Conservation (phyloP, 1,284 basidiomycete genomes). For the Earliella scabrosa region DNA sequence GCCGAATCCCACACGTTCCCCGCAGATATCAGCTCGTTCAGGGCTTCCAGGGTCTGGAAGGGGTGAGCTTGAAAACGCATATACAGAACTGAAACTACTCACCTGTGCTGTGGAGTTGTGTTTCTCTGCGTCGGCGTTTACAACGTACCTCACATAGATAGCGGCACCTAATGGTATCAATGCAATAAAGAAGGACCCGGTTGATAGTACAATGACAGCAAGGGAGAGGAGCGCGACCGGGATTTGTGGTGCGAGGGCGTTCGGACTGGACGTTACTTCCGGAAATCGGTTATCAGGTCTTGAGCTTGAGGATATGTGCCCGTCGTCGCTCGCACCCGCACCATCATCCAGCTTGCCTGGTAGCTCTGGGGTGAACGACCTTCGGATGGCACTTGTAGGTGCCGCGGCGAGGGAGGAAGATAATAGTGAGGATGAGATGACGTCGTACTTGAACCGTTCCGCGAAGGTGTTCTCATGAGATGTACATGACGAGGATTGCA, state of each 20-base stretch:
- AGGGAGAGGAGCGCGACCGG: conserved; percentile 29
- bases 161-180: conserved; percentile 44
- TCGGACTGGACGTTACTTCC: not conserved
- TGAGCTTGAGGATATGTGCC: not conserved
- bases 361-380: conserved; percentile 30
- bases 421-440: conserved; percentile 82
- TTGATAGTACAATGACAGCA: conserved; percentile 48
- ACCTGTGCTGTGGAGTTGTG: conserved; percentile 58
- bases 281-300: not conserved
- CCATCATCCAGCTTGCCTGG: conserved; percentile 28
- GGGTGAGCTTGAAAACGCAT: conserved; percentile 7
- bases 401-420: conserved; percentile 48
- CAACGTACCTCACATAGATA: conserved; percentile 45
- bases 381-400: conserved; percentile 26
- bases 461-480: conserved; percentile 49
- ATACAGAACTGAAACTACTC: conserved; percentile 31
- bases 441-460: conserved; percentile 82
- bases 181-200: conserved; percentile 51
- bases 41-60: conserved; percentile 58
- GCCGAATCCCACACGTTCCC: conserved; percentile 73
- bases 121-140: conserved; percentile 42
- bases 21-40: conserved; percentile 68
- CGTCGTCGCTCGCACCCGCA: conserved; percentile 1
- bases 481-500: conserved; percentile 26
- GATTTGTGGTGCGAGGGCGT: conserved; percentile 11